A percentile compares a stretch with the other conserved stretches of the same genome.
These are phyloP conservation scores for Diutina siamensis DNA, from an alignment of 1,139 yeast genomes.

Conservation along the genomic window DNA sequence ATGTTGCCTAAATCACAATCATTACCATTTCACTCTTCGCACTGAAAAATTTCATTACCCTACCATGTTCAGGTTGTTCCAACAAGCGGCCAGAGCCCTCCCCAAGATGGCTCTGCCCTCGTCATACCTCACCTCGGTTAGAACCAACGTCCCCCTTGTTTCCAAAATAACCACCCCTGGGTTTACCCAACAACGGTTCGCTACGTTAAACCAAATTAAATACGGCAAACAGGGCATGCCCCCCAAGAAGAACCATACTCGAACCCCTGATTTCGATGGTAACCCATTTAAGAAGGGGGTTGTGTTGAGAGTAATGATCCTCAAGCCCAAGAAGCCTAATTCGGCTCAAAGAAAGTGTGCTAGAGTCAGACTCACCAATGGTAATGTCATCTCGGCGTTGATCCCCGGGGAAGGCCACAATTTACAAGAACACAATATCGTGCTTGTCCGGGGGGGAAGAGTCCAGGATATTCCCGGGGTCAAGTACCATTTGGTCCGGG, in stretches of 20 bases:
- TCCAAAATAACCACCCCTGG: slow-evolving; percentile 13
- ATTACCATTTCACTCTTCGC: too few relatives aligned
- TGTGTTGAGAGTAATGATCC: slow-evolving; percentile 85
- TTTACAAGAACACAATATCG: slow-evolving; percentile 96
- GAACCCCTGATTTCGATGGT: slow-evolving; percentile 71
- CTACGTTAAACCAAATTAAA: slow-evolving; percentile 64
- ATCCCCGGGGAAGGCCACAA: slow-evolving; percentile 99
- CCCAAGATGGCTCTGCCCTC: slow-evolving; percentile 4
- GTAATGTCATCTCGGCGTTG: slow-evolving; percentile 80
- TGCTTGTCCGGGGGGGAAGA: slow-evolving; percentile 92
- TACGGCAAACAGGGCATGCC: slow-evolving; percentile 53
- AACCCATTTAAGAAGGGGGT: slow-evolving; percentile 89
- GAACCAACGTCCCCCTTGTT: slow-evolving; percentile 8
- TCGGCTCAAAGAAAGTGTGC: slow-evolving; percentile 97
- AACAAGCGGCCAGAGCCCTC: neutral
- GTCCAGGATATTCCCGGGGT: slow-evolving; percentile 98
- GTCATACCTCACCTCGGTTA: slow-evolving; percentile 9
- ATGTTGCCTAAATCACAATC: too few relatives aligned
- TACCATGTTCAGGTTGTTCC: slow-evolving; percentile 4
- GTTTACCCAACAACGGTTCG: slow-evolving; percentile 24
- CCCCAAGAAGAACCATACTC: slow-evolving; percentile 31
- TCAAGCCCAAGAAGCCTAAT: slow-evolving; percentile 96
- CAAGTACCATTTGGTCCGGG: slow-evolving; percentile 87
- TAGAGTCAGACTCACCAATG: slow-evolving; percentile 86
- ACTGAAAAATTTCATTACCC: neutral